Evolutionary conservation across 768 basidiomycete species (phyloP), one percentile per base, ranked within the genome.

Genomic region (Gymnopilus dilepis): DNA sequence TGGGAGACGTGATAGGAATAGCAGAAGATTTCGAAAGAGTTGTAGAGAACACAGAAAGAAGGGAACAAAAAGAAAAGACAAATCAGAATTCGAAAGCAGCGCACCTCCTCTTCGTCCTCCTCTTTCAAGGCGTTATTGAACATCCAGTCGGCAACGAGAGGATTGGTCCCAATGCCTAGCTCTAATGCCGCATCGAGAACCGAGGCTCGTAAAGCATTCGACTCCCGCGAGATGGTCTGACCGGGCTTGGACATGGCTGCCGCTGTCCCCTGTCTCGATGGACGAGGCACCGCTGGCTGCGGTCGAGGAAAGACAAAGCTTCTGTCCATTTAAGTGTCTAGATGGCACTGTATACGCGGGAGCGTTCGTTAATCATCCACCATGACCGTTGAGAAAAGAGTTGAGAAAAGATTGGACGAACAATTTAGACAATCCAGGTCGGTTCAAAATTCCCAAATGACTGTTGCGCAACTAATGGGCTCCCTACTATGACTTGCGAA

Each of bases 121-220:
- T 83, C 87, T 41, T 78, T 76, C 26, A 84, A 65, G 1, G 86
- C 74, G 47, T 87, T 85, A 60, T 84, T 86, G 72, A 91, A 91
- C 70, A 92, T 89, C 86, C 90, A 90, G 62, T 87, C 78, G 5
- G 88, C 82, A 19, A 91, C 84, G 26, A 84, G 79, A 17, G 81
- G 77, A 62, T 83, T 89, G 33, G 74, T 80, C 31, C 83, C 82
- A 19, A 91, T 70, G 3, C 90, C 90, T 12, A 92, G 82, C 69
- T 89, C 77, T 38, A 91, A 78, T 6, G 90, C 90, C 6, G 81
- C 87, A 68, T 92, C 89, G 40, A 91, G 82, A 22, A 92, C 89
- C 15, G 89, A 91, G 1, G 90, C 89, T 15, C 90, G 83, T 19
- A 91, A 77, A 13, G 82, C 71, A 72, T 79, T 84, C 0, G 88